Evolutionary conservation across 768 basidiomycete genomes (phyloP).

Genomic region (Exidia glandulosa): DNA sequence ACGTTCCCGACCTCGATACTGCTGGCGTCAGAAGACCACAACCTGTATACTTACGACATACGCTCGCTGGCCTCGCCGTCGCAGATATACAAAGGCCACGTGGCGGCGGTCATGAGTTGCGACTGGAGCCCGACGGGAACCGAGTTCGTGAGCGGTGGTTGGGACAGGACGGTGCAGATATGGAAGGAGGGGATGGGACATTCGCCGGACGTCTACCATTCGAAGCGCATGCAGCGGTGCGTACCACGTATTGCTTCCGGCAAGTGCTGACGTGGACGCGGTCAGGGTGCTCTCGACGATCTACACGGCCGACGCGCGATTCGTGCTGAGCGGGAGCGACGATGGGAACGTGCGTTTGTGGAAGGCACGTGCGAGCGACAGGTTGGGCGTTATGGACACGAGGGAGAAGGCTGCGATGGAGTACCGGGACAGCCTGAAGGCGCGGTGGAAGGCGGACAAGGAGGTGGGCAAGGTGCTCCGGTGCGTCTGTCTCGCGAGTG

Average conservation of each 20-base stretch:
- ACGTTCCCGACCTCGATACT: slow-evolving; percentile 86
- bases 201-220: slow-evolving; percentile 86
- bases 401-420: slow-evolving; percentile 87
- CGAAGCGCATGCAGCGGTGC: slow-evolving; percentile 96
- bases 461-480: slow-evolving; percentile 74
- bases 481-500: slow-evolving; percentile 37
- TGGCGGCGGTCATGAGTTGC: slow-evolving; percentile 91
- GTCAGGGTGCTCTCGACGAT: slow-evolving; percentile 75
- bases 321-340: slow-evolving; percentile 83
- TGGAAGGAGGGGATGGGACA: slow-evolving; percentile 84
- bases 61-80: slow-evolving; percentile 70
- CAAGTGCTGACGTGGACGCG: not conserved
- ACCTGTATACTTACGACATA: slow-evolving; percentile 95
- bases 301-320: slow-evolving; percentile 85
- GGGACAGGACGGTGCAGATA: slow-evolving; percentile 89
- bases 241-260: slow-evolving; percentile 8
- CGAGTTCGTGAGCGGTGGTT: slow-evolving; percentile 92
- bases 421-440: slow-evolving; percentile 78
- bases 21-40: slow-evolving; percentile 97
- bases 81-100: slow-evolving; percentile 95
- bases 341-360: slow-evolving; percentile 92
- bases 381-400: slow-evolving; percentile 81
- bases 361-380: slow-evolving; percentile 90
- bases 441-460: slow-evolving; percentile 78
- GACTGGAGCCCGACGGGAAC: slow-evolving; percentile 96